Evolutionary conservation across 1,284 basidiomycete species (phyloP), one percentile per base, ranked within the genome.

Genomic region (Retiboletus flavoniger): DNA sequence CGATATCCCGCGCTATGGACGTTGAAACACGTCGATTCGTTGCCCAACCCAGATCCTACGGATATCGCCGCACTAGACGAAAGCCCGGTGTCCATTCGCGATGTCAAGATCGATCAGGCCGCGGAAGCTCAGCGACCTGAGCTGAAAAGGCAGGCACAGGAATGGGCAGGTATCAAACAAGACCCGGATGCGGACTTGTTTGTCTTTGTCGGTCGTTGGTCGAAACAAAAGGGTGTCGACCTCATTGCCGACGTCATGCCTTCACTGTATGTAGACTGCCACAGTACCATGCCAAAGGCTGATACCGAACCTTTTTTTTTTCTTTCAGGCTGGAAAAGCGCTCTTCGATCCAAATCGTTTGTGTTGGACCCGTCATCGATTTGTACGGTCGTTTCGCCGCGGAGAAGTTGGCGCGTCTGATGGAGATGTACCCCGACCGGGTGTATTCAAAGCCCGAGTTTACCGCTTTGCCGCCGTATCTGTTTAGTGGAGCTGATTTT

Each of bases 141-240:
- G 68, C 72, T 82, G 67, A 95, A 96, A 74, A 83, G 92, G 19
- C 90, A 93, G 68, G 91, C 93, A 21, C 93, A 96, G 64, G 91
- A 95, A 71, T 95, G 93, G 93, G 93, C 93, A 38, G 85, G 87
- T 48, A 86, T 96, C 71, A 89, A 86, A 69, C 93, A 95, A 69
- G 92, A 95, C 66, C 89, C 93, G 3, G 77, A 90, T 48, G 86
- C 92, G 3, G 92, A 95, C 70, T 72, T 96, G 44, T 95, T 95
- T 68, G 93, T 96, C 61, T 95, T 96, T 72, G 93, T 96, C 61
- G 93, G 93, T 70, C 89, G 93, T 63, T 95, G 93, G 93, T 96
- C 93, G 4, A 95, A 95, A 74, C 93, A 96, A 72, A 96, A 96
- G 75, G 93, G 93, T 71, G 93, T 96, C 29, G 93, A 96, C 75